Evolutionary conservation across 768 basidiomycete genomes (phyloP), one percentile per base, ranked within the genome.

Genomic region (Pleurotus sapidus): DNA sequence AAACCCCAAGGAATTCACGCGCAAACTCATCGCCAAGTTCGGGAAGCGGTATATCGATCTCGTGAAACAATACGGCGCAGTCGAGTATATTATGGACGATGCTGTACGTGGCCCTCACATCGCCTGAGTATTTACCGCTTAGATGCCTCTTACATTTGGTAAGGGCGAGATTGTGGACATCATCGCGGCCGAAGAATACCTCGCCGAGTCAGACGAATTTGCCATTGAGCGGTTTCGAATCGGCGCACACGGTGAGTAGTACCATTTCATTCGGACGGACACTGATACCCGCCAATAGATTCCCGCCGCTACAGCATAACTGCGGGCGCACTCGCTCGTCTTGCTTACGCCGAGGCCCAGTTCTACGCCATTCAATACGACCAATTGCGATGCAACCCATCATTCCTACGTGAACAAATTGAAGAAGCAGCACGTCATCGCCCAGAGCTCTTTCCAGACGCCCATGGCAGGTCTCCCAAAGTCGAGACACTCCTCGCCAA

Each of bases 11-110:
- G 46, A 48, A 6, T 48, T 54, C 9, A 39, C 39, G 3, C 37
- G 39, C 9, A 24, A 54, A 43, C 18, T 54, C 15, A 54, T 54
- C 51, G 39, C n/a, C 39, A 54, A 42, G 24, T 54, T 54, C 27
- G 51, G 51, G 6, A 40, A 20, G 24, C 37, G 39, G 4, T 54
- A 54, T 25, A n/a, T 40, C 18, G 51, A 54, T 12, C 23, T 54
- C 3, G 51, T 54, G 6, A 54, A 54, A n/a, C 37, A 54, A 14
- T 54, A 54, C 24, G 51, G 51, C 20, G 51, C 51, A 12, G 51
- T 54, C 23, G 51, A 54, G 20, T 54, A 54, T 54, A 11, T 23
- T 5, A n/a, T 27, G 5, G 39, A 54, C 51, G 51, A 54, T 11
- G 4, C 17, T 42, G 51, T 54, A 18, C 2, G 51, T 54, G 3